Conservation (phyloP, 768 basidiomycete genomes). For the Rhodocollybia butyracea region DNA sequence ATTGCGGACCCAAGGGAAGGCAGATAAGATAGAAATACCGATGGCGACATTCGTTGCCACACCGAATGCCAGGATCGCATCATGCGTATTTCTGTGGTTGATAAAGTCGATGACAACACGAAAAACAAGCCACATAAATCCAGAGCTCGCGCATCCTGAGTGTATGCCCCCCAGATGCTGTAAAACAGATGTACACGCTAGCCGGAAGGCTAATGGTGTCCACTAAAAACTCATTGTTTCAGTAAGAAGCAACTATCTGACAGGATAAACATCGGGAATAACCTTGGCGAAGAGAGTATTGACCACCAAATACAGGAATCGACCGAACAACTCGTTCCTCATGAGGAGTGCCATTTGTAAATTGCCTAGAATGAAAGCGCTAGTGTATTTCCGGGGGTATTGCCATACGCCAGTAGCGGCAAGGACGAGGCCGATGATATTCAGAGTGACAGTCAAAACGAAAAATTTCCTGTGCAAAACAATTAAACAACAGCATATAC, state of each 20-base stretch:
- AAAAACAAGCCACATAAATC: slow-evolving; percentile 69
- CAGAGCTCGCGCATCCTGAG: slow-evolving; percentile 77
- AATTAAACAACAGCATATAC: background rate
- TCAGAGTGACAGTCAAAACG: slow-evolving; percentile 55
- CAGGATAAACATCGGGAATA: slow-evolving; percentile 1
- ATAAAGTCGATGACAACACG: slow-evolving; percentile 53
- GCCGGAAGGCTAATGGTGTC: slow-evolving; percentile 60
- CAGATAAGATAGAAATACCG: slow-evolving; percentile 58
- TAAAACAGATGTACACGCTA: slow-evolving; percentile 69
- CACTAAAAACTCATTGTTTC: slow-evolving; percentile 26
- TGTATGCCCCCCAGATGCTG: slow-evolving; percentile 84
- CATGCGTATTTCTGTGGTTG: slow-evolving; percentile 46
- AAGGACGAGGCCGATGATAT: slow-evolving; percentile 55
- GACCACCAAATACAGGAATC: slow-evolving; percentile 66
- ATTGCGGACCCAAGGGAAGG: slow-evolving; percentile 79
- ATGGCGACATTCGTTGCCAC: slow-evolving; percentile 59
- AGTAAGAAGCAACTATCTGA: background rate
- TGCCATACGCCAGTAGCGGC: slow-evolving; percentile 64
- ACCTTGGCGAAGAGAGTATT: slow-evolving; percentile 82
- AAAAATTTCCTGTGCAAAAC: slow-evolving; percentile 61
- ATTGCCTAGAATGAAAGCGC: slow-evolving; percentile 75
- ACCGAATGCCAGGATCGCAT: slow-evolving; percentile 57
- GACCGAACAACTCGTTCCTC: slow-evolving; percentile 81
- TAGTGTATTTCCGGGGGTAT: slow-evolving; percentile 63
- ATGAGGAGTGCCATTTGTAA: slow-evolving; percentile 69